Evolutionary conservation across 352 stramenopile genomes (phyloP), one percentile per base, ranked within the genome.

Genomic region (Globisporangium okanoganense): DNA sequence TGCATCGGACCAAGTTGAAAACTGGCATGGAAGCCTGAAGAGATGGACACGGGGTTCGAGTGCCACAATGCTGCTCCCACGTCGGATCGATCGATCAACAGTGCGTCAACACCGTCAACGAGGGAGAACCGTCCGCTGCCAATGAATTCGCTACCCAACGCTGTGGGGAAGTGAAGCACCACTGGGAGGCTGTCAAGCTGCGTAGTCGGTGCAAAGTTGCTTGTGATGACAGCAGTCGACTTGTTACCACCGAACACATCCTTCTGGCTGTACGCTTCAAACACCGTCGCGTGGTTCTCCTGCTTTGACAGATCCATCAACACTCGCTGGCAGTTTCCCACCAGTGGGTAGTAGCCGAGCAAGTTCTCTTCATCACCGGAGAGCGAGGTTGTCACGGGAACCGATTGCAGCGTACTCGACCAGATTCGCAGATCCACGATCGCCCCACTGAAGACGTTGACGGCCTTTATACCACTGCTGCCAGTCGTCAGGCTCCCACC

Each of bases 351-450:
- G 51, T 95, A 94, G 12, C 78, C 82, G 18, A 91, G 55, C 29
- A 95, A 60, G 36, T 79, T 67, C 0, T 47, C 55, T 80, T 77
- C 72, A 64, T 58, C 54, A 57, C 67, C 81, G 31, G 61, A 75
- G 45, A 77, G 76, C 36, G 58, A 69, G 18, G 61, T 22, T 1
- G 43, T 54, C 38, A 60, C 35, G 1, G 12, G 51, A 47, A 45
- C 58, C 7, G 57, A n/a, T n/a, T 62, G 41, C 6, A 49, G 41
- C n/a, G 29, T 44, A 18, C 59, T 71, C 20, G 75, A 78, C 82
- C 82, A 95, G 62, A 94, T 69, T 10, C 84, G 75, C 10, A 95
- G 22, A 58, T 94, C 84, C 38, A 90, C 53, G 16, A 95, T 74
- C 50, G 73, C 62, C 5, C 86, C 86, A 44, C 76, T 72, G 29